phyloP scores from a whole-genome alignment of 2,329 filamentous ascomycete species.

The Cladosporium sphaerospermum region DNA sequence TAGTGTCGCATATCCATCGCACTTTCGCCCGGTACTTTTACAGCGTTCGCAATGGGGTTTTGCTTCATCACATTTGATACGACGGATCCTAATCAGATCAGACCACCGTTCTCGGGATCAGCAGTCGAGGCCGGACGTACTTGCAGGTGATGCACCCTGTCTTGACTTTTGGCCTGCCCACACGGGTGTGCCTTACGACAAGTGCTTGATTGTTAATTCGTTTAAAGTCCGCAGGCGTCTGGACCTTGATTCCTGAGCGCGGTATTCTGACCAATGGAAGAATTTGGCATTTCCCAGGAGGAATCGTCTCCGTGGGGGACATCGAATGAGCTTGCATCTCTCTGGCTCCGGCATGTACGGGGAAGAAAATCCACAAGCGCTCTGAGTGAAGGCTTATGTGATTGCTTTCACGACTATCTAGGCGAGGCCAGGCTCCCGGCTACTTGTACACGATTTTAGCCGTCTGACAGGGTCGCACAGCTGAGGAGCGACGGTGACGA shows the following conservation, averaged over 20 bases:
- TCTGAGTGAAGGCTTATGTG: too few species aligned
- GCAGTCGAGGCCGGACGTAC: constrained; percentile 39
- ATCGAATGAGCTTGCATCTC: too few species aligned
- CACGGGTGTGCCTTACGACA: background rate
- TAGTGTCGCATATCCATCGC: constrained; percentile 51
- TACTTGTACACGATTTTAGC: too few species aligned
- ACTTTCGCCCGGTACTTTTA: background rate
- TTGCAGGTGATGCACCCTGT: constrained; percentile 11
- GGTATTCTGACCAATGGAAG: background rate
- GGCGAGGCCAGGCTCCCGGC: too few species aligned
- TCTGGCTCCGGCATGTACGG: too few species aligned
- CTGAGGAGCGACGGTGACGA: too few species aligned
- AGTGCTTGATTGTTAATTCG: background rate
- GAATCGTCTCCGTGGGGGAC: background rate
- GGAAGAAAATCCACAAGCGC: too few species aligned
- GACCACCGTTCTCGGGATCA: background rate
- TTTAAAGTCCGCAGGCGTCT: background rate
- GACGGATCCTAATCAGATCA: background rate
- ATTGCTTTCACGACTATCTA: too few species aligned
- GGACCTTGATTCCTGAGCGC: background rate
- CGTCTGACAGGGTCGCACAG: too few species aligned
- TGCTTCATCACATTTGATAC: constrained; percentile 52
- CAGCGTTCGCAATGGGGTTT: constrained; percentile 1
- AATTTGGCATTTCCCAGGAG: background rate
- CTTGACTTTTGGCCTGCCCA: constrained; percentile 9